Percentiles rank a stretch among this genome's conserved stretches.
These are phyloP conservation scores for Corylus heterophylla DNA, from an alignment of 306 rosid genomes.

Conservation along the genomic window DNA sequence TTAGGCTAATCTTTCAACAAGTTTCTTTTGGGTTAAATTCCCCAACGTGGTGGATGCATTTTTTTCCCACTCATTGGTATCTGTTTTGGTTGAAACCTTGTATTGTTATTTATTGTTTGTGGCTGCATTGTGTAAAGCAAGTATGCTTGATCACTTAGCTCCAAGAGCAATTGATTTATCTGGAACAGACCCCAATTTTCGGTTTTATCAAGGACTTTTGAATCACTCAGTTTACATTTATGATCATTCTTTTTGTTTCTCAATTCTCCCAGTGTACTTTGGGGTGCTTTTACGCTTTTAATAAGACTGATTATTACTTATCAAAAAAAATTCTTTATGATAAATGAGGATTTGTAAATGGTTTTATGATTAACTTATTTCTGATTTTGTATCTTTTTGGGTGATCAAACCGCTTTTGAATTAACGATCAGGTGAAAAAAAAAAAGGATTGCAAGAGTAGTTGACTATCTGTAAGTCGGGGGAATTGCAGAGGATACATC, in stretches of 20 bases:
- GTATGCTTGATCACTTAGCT: conserved; percentile 14
- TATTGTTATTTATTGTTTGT: neutral
- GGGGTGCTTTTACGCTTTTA: no score
- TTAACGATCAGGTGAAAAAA: conserved; percentile 56
- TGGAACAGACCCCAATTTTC: conserved; percentile 6
- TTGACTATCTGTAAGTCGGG: conserved; percentile 96
- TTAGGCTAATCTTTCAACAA: no score
- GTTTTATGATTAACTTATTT: conserved; percentile 7
- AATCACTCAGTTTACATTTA: conserved; percentile 13
- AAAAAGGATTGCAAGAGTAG: conserved; percentile 74
- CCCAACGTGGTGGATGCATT: neutral
- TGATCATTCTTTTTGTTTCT: neutral
- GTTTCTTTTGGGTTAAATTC: no score
- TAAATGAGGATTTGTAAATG: neutral
- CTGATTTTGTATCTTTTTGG: conserved; percentile 12
- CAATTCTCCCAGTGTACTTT: no score
- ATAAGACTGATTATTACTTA: no score
- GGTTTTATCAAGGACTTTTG: conserved; percentile 3
- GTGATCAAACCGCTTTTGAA: conserved; percentile 24
- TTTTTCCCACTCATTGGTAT: neutral
- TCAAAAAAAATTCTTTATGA: neutral
- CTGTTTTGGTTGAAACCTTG: neutral
- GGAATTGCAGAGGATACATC: conserved; percentile 86
- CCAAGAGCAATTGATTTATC: conserved; percentile 7
- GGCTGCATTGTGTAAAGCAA: neutral